A percentile compares a stretch with the other conserved stretches of the same genome.
Conservation (phyloP, 352 stramenopile species). For the Elongisporangium anandrum region DNA sequence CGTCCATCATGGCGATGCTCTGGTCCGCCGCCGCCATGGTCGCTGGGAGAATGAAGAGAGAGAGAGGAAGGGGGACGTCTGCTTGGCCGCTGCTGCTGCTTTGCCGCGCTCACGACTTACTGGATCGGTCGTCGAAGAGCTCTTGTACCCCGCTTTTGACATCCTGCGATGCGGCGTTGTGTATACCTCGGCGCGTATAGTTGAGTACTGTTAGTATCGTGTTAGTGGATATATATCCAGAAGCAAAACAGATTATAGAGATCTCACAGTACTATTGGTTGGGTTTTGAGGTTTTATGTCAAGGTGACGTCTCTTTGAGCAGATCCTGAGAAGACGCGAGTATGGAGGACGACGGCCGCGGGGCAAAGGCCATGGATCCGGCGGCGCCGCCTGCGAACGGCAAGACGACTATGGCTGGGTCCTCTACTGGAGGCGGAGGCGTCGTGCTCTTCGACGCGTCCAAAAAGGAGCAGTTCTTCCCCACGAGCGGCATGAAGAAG, state of each 20-base stretch:
- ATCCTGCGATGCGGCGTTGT: not conserved
- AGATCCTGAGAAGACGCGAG: not conserved
- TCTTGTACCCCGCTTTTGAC: not conserved
- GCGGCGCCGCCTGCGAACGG: not conserved
- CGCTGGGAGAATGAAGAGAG: not conserved
- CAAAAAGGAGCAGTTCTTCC: constrained; percentile 93
- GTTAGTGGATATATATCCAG: no score
- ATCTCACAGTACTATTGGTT: no score
- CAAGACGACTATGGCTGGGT: not conserved
- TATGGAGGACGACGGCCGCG: not conserved
- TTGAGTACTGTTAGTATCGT: not conserved
- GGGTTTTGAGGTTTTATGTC: not conserved
- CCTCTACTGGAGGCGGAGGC: not conserved
- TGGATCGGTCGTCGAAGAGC: not conserved
- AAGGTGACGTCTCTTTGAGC: not conserved
- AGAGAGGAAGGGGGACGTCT: not conserved
- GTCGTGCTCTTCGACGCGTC: constrained; percentile 88
- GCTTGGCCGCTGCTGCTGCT: not conserved
- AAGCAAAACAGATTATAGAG: no score
- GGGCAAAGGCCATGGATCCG: not conserved
- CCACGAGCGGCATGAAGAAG: constrained; percentile 91
- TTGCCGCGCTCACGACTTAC: not conserved
- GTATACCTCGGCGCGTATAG: not conserved
- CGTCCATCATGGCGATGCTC: constrained; percentile 95
- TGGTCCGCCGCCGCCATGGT: constrained; percentile 75